Evolutionary conservation across 768 basidiomycete species (phyloP), one percentile per base, ranked within the genome.

Genomic region (Lepiota brunneoincarnata): DNA sequence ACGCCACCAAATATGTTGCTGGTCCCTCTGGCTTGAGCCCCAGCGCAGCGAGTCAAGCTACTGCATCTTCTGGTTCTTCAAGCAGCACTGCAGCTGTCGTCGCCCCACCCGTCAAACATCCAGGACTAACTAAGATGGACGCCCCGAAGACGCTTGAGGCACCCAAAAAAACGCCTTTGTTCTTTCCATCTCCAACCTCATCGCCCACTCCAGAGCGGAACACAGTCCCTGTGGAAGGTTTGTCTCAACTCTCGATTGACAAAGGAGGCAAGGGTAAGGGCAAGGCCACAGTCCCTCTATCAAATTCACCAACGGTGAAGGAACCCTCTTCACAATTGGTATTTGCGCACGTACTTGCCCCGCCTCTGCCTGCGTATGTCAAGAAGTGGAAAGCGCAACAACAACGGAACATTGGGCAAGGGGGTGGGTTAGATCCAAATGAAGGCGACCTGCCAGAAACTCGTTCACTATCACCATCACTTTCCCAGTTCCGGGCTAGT

Each of bases 101-200:
- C 20, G 7, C 24, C 24, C 7, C 14, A 45, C 23, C 9, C 43
- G 15, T 2, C 6, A 26, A 24, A 15, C 14, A 28, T 14, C 4
- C 24, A 9, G 10, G n/a, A 2, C 18, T 10, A 14, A 21, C n/a
- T n/a, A n/a, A 11, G 14, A 6, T 15, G 4, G 21, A 14, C 31
- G n/a, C 7, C 17, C 17, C 43, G 7, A 23, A 10, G 18, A 28
- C 34, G 3, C 20, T 34, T 12, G 35, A 43, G 15, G 49, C 44
- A 14, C 38, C 51, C 18, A 34, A 49, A 37, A 64, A 63, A 7
- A 68, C 72, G 12, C 80, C 80, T 24, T 66, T 81, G 42, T 82
- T 82, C 58, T 59, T 81, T 24, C 80, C 80, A 35, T 81, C 78
- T 37, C 74, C 74, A 5, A 66, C 72, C 1, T 56, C 62, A 53